Evolutionary conservation across 2,329 filamentous ascomycete species (phyloP).

Genomic region (Colletotrichum sp.): DNA sequence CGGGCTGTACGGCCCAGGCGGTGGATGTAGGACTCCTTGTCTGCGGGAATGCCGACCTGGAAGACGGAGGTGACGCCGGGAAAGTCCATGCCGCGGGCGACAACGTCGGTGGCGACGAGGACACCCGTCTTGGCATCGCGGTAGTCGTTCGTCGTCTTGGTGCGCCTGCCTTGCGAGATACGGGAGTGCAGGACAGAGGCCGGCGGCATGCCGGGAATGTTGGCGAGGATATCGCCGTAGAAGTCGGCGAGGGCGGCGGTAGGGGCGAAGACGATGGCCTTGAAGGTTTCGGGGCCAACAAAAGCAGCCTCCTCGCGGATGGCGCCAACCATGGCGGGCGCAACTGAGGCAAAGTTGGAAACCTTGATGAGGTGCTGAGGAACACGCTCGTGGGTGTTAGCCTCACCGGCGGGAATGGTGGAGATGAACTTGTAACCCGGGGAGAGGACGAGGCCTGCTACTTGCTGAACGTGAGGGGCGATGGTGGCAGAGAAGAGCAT

Average conservation of each 20-base stretch:
- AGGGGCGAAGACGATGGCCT: conserved; percentile 83
- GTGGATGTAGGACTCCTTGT: conserved; percentile 70
- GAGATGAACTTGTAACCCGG: conserved; percentile 80
- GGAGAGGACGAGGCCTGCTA: conserved; percentile 73
- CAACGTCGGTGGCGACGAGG: conserved; percentile 73
- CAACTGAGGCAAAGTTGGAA: conserved; percentile 73
- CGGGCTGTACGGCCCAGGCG: conserved; percentile 71
- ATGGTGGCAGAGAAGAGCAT: conserved; percentile 90
- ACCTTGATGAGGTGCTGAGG: conserved; percentile 74
- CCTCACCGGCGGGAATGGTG: conserved; percentile 77
- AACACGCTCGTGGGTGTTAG: conserved; percentile 77
- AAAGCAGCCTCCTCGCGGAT: conserved; percentile 49
- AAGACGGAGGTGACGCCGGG: conserved; percentile 72
- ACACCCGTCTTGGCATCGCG: conserved; percentile 58
- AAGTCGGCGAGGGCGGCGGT: conserved; percentile 59
- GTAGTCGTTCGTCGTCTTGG: conserved; percentile 65
- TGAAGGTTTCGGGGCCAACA: conserved; percentile 63
- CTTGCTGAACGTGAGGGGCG: conserved; percentile 76
- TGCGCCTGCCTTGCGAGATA: conserved; percentile 55
- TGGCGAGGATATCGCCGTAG: conserved; percentile 50
- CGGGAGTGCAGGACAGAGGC: conserved; percentile 55
- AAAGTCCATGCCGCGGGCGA: conserved; percentile 76
- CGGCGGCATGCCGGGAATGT: conserved; percentile 43
- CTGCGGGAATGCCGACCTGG: conserved; percentile 64
- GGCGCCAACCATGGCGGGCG: conserved; percentile 61